Percentiles rank a stretch among this genome's conserved stretches.
These are phyloP conservation scores for Leishmania gerbilli DNA, from an alignment of 208 protist genomes.

Conservation along the genomic window DNA sequence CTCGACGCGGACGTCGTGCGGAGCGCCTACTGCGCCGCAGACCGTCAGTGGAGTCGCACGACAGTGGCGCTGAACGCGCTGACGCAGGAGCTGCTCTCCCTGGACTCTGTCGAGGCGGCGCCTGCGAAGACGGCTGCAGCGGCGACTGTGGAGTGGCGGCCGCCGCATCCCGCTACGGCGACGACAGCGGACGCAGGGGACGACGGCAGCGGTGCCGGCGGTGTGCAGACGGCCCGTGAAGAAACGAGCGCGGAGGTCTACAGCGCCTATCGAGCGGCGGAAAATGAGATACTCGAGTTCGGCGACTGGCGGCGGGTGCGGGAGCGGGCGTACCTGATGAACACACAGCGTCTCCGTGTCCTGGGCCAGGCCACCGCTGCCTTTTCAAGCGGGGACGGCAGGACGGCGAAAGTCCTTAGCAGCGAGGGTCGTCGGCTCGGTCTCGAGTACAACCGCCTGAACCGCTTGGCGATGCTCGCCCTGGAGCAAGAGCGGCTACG, in stretches of 20 bases:
- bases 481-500: conserved; percentile 70
- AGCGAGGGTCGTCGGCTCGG: conserved; percentile 57
- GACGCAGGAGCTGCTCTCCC: conserved; percentile 40
- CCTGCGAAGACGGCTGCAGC: not conserved
- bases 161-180: not conserved
- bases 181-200: not conserved
- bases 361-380: conserved; percentile 61
- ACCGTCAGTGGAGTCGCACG: conserved; percentile 35
- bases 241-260: conserved; percentile 37
- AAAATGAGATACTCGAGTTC: conserved; percentile 42
- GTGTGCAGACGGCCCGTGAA: not conserved
- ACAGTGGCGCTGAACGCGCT: conserved; percentile 57
- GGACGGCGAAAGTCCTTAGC: conserved; percentile 59
- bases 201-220: not conserved
- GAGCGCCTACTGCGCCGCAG: conserved; percentile 42
- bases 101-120: conserved; percentile 11
- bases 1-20: conserved; percentile 54
- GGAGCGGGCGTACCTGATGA: conserved; percentile 64
- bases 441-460: conserved; percentile 73
- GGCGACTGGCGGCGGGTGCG: conserved; percentile 85
- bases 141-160: not conserved
- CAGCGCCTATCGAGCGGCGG: conserved; percentile 37
- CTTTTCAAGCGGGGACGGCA: conserved; percentile 54
- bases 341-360: conserved; percentile 58
- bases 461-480: conserved; percentile 80